These are phyloP conservation scores for Coleophoma eucalyptorum DNA, from an alignment of 2,329 filamentous ascomycete genomes.

Conservation along the genomic window DNA sequence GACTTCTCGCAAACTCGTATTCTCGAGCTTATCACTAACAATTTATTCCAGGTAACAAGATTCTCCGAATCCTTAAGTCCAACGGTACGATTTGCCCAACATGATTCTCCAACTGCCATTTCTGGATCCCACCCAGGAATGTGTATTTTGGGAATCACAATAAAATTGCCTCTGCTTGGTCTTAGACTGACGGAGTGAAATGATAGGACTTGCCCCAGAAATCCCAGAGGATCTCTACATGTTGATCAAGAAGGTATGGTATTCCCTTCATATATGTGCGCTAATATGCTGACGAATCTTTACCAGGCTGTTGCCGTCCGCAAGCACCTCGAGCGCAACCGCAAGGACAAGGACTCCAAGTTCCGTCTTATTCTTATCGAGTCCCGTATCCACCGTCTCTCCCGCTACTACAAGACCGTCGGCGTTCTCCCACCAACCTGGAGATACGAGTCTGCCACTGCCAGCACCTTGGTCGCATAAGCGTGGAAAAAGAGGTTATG, in stretches of 20 bases:
- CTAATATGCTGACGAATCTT: slow-evolving; percentile 13
- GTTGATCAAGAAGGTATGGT: slow-evolving; percentile 97
- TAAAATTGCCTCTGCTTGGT: slow-evolving; percentile 77
- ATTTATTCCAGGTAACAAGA: slow-evolving; percentile 84
- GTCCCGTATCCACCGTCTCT: slow-evolving; percentile 99
- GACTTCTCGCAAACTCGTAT: slow-evolving; percentile 24
- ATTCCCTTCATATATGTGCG: neutral
- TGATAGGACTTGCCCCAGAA: slow-evolving; percentile 93
- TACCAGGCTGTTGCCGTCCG: slow-evolving; percentile 84
- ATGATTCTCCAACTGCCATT: slow-evolving; percentile 15
- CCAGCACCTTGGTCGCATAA: slow-evolving; percentile 91
- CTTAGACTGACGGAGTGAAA: slow-evolving; percentile 82
- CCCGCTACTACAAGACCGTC: slow-evolving; percentile 99
- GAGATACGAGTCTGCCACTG: slow-evolving; percentile 98
- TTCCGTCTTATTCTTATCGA: slow-evolving; percentile 99
- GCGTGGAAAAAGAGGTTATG: slow-evolving; percentile 23
- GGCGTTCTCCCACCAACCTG: slow-evolving; percentile 84
- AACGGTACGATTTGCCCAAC: slow-evolving; percentile 68
- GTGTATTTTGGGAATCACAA: slow-evolving; percentile 13
- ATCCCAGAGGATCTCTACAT: slow-evolving; percentile 99
- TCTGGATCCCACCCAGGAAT: slow-evolving; percentile 29
- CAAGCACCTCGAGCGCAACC: slow-evolving; percentile 99
- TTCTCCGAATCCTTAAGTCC: slow-evolving; percentile 97
- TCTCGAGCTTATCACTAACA: slow-evolving; percentile 7
- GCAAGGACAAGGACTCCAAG: slow-evolving; percentile 99